Percentiles rank a stretch among this genome's conserved stretches.
These are phyloP conservation scores for Chloromonas sp. DNA, from an alignment of 163 green algal species.

Conservation along the genomic window DNA sequence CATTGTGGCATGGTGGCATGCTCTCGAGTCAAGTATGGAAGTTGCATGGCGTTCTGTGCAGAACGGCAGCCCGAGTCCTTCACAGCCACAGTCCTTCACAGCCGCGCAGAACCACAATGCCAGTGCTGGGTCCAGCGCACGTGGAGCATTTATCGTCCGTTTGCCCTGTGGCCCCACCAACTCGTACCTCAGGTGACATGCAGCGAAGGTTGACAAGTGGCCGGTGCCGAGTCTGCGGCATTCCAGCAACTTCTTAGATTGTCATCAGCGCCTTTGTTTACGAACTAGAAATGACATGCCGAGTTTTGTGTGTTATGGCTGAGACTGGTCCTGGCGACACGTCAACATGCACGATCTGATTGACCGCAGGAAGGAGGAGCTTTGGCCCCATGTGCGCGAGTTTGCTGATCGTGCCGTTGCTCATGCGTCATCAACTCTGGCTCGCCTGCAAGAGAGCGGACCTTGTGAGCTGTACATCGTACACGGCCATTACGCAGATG, in stretches of 20 bases:
- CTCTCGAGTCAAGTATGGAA: no score
- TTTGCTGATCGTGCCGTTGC: constrained; percentile 83
- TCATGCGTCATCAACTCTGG: constrained; percentile 65
- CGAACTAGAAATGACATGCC: no score
- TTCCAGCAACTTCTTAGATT: background rate
- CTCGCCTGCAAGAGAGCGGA: constrained; percentile 20
- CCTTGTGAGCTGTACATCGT: constrained; percentile 81
- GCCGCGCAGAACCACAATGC: no score
- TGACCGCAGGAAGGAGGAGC: constrained; percentile 70
- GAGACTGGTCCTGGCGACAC: background rate
- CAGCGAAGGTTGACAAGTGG: background rate
- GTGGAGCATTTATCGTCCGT: constrained; percentile 86
- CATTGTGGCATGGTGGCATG: no score
- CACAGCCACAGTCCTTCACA: no score
- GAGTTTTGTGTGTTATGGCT: no score
- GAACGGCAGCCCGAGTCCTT: no score
- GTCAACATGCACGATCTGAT: background rate
- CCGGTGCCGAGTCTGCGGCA: background rate
- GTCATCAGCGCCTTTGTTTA: no score
- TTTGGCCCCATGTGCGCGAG: constrained; percentile 92
- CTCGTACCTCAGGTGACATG: constrained; percentile 64
- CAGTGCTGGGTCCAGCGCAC: background rate
- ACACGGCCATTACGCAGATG: constrained; percentile 95
- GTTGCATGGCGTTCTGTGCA: no score
- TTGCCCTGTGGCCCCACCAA: constrained; percentile 71